Conservation (phyloP, 805 yeast genomes). For the Priceomyces fermenticarens region DNA sequence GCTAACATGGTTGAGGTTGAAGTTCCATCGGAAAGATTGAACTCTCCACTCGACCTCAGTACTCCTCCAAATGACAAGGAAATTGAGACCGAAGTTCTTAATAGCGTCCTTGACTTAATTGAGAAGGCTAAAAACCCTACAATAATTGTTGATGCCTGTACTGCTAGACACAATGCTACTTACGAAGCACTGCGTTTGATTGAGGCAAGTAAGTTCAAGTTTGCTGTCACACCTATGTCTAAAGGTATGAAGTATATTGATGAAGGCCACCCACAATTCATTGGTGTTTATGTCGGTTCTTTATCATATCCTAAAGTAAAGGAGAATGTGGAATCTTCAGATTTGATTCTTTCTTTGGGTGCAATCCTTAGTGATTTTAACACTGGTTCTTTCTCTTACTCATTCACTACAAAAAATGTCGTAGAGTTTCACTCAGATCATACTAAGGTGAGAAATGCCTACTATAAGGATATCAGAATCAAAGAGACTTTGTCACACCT, state of each 20-base stretch:
- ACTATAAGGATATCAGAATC: conserved; percentile 18
- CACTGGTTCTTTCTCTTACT: conserved; percentile 21
- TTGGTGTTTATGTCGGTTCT: conserved; percentile 22
- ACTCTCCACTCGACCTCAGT: conserved; percentile 27
- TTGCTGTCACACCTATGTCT: conserved; percentile 21
- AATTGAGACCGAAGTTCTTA: conserved; percentile 30
- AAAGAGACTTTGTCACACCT: conserved; percentile 13
- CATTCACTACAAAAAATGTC: conserved; percentile 17
- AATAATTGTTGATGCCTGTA: conserved; percentile 19
- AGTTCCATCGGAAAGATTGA: conserved; percentile 26
- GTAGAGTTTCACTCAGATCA: conserved; percentile 22
- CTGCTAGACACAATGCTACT: conserved; percentile 16
- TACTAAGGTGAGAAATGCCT: conserved; percentile 15
- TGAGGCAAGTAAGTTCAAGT: conserved; percentile 15
- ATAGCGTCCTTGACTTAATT: conserved; percentile 21
- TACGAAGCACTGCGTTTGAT: conserved; percentile 16
- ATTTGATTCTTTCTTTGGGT: conserved; percentile 20
- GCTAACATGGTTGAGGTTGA: conserved; percentile 34
- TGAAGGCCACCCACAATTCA: conserved; percentile 16
- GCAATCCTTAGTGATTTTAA: conserved; percentile 21
- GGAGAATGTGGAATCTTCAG: conserved; percentile 17
- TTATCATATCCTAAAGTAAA: conserved; percentile 21
- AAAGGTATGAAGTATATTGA: conserved; percentile 17
- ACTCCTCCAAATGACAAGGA: conserved; percentile 27
- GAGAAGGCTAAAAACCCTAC: conserved; percentile 15